Conservation (phyloP, 1,284 basidiomycete genomes). For the Phellopilus nigrolimitatus region DNA sequence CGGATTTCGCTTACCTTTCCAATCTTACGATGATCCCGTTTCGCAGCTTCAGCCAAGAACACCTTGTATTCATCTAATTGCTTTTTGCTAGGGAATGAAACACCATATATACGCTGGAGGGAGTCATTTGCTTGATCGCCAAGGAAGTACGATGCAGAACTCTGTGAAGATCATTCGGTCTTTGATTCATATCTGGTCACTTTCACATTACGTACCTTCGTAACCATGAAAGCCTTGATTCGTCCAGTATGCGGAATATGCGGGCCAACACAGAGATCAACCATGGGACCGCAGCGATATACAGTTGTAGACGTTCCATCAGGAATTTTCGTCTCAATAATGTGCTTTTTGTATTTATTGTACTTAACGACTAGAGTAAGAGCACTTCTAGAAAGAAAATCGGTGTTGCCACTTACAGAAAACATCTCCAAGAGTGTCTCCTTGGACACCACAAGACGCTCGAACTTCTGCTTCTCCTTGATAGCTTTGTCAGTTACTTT, state of each 20-base stretch:
- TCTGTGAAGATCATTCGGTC: conserved; percentile 44
- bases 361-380: conserved; percentile 54
- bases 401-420: conserved; percentile 49
- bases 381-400: background rate
- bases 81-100: conserved; percentile 99
- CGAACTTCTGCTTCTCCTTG: conserved; percentile 98
- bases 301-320: conserved; percentile 98
- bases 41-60: conserved; percentile 95
- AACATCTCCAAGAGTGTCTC: conserved; percentile 97
- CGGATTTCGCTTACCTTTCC: conserved; percentile 55
- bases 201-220: conserved; percentile 56
- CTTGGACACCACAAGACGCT: conserved; percentile 90
- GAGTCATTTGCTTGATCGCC: conserved; percentile 94
- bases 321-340: conserved; percentile 94
- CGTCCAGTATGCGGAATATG: conserved; percentile 97
- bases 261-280: conserved; percentile 96
- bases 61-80: conserved; percentile 94
- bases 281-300: conserved; percentile 98
- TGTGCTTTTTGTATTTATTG: conserved; percentile 98
- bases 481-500: conserved; percentile 84
- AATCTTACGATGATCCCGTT: conserved; percentile 95
- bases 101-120: conserved; percentile 95
- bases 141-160: conserved; percentile 98
- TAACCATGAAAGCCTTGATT: conserved; percentile 95
- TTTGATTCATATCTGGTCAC: conserved; percentile 1